phyloP scores from a whole-genome alignment of 2,329 filamentous ascomycete species.

The Microsporum audouinii region DNA sequence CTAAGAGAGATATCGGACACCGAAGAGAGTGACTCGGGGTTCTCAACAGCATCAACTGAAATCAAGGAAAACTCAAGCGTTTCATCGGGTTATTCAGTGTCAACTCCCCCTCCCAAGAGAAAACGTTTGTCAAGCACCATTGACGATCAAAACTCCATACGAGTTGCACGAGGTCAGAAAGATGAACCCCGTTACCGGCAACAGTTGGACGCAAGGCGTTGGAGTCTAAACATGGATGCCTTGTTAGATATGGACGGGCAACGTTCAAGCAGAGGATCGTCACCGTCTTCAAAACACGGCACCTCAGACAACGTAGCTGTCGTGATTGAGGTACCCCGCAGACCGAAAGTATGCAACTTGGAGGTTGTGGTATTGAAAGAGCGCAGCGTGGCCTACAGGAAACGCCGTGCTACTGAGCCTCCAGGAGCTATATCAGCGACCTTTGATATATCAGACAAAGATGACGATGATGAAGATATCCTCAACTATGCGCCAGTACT shows the following conservation, averaged over 20 bases:
- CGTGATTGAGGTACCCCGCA: constrained; percentile 4
- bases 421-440: background rate
- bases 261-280: background rate
- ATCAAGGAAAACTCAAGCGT: background rate
- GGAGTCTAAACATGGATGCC: background rate
- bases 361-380: background rate
- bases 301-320: background rate
- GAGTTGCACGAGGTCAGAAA: background rate
- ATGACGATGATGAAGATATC: constrained; percentile 11
- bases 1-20: background rate
- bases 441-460: background rate
- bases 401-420: background rate
- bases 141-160: background rate
- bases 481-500: constrained; percentile 7
- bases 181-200: background rate
- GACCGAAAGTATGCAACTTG: background rate
- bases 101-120: background rate
- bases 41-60: background rate
- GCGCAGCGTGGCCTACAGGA: background rate
- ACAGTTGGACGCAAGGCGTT: background rate
- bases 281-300: background rate
- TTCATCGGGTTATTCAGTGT: background rate
- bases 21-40: background rate
- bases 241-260: background rate
- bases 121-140: background rate